Conservation (phyloP, 2,329 filamentous ascomycete species). For the Fonsecaea pugnacius region DNA sequence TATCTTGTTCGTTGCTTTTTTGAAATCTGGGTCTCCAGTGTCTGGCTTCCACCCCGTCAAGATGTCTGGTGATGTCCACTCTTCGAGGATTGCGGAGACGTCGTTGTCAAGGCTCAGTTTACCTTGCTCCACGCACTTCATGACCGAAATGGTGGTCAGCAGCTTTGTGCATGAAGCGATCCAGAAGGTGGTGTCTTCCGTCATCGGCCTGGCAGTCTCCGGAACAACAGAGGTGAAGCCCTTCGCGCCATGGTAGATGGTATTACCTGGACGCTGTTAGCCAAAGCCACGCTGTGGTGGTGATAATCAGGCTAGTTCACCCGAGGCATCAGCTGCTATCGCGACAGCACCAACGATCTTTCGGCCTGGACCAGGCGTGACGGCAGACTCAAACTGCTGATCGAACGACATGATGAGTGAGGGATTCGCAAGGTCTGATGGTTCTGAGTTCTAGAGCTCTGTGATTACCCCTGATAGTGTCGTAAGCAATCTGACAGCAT, state of each 20-base stretch:
- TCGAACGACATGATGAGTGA: constrained; percentile 65
- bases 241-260: constrained; percentile 22
- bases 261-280: constrained; percentile 18
- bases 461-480: background rate
- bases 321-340: constrained; percentile 28
- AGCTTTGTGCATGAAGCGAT: constrained; percentile 49
- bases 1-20: constrained; percentile 35
- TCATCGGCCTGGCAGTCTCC: constrained; percentile 26
- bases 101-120: constrained; percentile 54
- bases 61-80: constrained; percentile 55
- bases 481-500: background rate
- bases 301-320: constrained; percentile 9
- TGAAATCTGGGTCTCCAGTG: constrained; percentile 40
- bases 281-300: background rate
- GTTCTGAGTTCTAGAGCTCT: background rate
- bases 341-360: constrained; percentile 27
- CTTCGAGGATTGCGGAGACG: constrained; percentile 52
- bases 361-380: constrained; percentile 19
- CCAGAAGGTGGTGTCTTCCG: constrained; percentile 34
- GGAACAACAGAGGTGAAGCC: constrained; percentile 23
- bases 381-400: constrained; percentile 64
- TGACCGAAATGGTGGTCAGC: constrained; percentile 56
- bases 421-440: background rate
- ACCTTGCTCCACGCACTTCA: constrained; percentile 62
- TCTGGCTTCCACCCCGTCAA: constrained; percentile 52